Conservation (phyloP, 2,329 filamentous ascomycete genomes). For the Leptosphaerulina australis region DNA sequence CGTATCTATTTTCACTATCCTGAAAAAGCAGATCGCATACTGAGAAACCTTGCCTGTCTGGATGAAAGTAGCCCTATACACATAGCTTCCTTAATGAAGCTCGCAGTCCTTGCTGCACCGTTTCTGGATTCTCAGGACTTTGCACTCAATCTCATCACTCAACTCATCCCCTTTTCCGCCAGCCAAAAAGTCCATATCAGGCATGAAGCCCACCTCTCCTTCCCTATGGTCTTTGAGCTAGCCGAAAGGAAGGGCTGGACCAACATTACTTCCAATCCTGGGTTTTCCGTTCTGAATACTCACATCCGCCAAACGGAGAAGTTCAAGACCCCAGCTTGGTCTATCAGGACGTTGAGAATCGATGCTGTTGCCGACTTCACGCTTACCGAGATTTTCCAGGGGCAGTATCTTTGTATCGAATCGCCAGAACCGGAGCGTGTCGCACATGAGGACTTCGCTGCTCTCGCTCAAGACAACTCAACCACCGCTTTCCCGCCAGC, state of each 20-base stretch:
- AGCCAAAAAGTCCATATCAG: slow-evolving; percentile 60
- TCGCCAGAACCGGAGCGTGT: slow-evolving; percentile 49
- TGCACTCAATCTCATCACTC: slow-evolving; percentile 47
- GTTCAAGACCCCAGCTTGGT: slow-evolving; percentile 50
- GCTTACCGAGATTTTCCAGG: slow-evolving; percentile 54
- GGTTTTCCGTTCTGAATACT: slow-evolving; percentile 51
- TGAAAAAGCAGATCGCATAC: slow-evolving; percentile 39
- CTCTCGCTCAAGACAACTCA: slow-evolving; percentile 40
- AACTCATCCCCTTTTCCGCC: slow-evolving; percentile 52
- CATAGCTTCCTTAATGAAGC: slow-evolving; percentile 55
- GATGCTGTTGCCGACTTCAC: slow-evolving; percentile 53
- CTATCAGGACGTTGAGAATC: slow-evolving; percentile 47
- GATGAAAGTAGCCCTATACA: slow-evolving; percentile 57
- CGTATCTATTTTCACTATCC: slow-evolving; percentile 50
- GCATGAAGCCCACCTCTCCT: slow-evolving; percentile 59
- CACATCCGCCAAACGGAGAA: slow-evolving; percentile 54
- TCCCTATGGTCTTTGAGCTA: slow-evolving; percentile 53
- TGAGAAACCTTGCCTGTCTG: slow-evolving; percentile 46
- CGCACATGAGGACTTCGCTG: slow-evolving; percentile 49
- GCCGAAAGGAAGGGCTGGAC: slow-evolving; percentile 47
- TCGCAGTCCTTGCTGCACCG: slow-evolving; percentile 52
- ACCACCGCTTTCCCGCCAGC: slow-evolving; percentile 23
- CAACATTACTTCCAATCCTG: slow-evolving; percentile 47
- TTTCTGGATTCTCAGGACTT: slow-evolving; percentile 49
- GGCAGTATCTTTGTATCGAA: slow-evolving; percentile 53